These are phyloP conservation scores for Podaxis sp. DNA, from an alignment of 768 basidiomycete genomes.

Conservation along the genomic window DNA sequence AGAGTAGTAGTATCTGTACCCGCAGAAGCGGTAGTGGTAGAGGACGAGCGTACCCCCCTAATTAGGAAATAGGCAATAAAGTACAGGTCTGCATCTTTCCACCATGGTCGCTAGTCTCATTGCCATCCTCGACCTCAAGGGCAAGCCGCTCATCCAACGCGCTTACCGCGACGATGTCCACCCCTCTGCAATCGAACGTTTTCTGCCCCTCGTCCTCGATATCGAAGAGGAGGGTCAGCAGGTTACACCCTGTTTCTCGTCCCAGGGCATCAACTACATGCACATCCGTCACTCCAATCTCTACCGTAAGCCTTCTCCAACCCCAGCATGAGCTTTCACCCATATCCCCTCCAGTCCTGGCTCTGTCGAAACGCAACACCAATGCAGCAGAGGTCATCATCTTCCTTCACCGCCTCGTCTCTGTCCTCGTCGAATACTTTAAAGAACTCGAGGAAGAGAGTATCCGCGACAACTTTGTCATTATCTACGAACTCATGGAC, in stretches of 20 bases:
- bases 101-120: slow-evolving; percentile 60
- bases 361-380: slow-evolving; percentile 91
- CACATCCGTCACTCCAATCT: slow-evolving; percentile 98
- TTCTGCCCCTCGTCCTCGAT: slow-evolving; percentile 89
- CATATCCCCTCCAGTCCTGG: slow-evolving; percentile 64
- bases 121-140: slow-evolving; percentile 97
- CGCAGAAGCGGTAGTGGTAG: not conserved
- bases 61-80: slow-evolving; percentile 4
- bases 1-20: not conserved
- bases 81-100: not conserved
- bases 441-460: slow-evolving; percentile 99
- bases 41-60: slow-evolving; percentile 7
- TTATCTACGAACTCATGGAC: slow-evolving; percentile 97
- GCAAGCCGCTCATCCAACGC: slow-evolving; percentile 95
- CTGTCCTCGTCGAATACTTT: slow-evolving; percentile 97
- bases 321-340: too few species aligned
- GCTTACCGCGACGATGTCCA: slow-evolving; percentile 97
- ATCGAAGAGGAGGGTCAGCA: slow-evolving; percentile 97
- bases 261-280: slow-evolving; percentile 96
- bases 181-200: slow-evolving; percentile 84
- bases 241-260: slow-evolving; percentile 94
- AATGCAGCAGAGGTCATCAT: slow-evolving; percentile 96
- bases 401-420: slow-evolving; percentile 90
- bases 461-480: slow-evolving; percentile 98
- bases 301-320: slow-evolving; percentile 63